phyloP scores from a whole-genome alignment of 495 filamentous ascomycete genomes.

The Penicillium nucicola region DNA sequence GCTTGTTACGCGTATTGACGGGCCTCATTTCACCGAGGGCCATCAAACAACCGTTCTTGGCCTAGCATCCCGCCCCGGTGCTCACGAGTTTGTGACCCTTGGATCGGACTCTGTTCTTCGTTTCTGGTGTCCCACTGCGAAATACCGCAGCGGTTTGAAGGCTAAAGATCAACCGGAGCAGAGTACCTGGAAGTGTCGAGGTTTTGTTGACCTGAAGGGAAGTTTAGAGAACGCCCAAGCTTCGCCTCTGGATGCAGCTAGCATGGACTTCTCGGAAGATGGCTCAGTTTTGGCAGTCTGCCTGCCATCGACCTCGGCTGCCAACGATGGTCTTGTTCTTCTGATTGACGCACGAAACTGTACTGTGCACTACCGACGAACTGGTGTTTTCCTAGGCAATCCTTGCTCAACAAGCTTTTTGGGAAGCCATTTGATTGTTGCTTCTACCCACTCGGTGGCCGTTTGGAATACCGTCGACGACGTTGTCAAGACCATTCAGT shows the following conservation, averaged over 20 bases:
- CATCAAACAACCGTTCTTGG: slow-evolving; percentile 61
- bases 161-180: slow-evolving; percentile 51
- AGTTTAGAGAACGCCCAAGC: slow-evolving; percentile 33
- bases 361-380: slow-evolving; percentile 31
- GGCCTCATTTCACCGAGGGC: slow-evolving; percentile 63
- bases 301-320: slow-evolving; percentile 26
- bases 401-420: slow-evolving; percentile 33
- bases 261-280: slow-evolving; percentile 76
- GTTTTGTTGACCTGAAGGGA: slow-evolving; percentile 50
- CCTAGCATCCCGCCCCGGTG: slow-evolving; percentile 62
- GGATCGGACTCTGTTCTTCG: slow-evolving; percentile 75
- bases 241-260: slow-evolving; percentile 25
- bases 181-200: slow-evolving; percentile 71
- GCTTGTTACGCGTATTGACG: slow-evolving; percentile 75
- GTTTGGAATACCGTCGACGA: slow-evolving; percentile 46
- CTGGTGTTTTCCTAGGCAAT: slow-evolving; percentile 28
- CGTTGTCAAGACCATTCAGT: slow-evolving; percentile 27
- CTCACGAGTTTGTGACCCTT: slow-evolving; percentile 73
- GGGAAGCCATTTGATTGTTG: slow-evolving; percentile 33
- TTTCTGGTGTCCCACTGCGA: slow-evolving; percentile 70
- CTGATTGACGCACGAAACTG: slow-evolving; percentile 36
- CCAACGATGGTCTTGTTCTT: slow-evolving; percentile 25
- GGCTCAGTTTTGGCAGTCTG: slow-evolving; percentile 76
- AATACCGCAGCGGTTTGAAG: slow-evolving; percentile 59
- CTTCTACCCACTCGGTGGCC: slow-evolving; percentile 32